A percentile compares a stretch with the other conserved stretches of the same genome.
phyloP scores from a whole-genome alignment of 495 filamentous ascomycete species.

The Podospora bellae-mahoneyi region DNA sequence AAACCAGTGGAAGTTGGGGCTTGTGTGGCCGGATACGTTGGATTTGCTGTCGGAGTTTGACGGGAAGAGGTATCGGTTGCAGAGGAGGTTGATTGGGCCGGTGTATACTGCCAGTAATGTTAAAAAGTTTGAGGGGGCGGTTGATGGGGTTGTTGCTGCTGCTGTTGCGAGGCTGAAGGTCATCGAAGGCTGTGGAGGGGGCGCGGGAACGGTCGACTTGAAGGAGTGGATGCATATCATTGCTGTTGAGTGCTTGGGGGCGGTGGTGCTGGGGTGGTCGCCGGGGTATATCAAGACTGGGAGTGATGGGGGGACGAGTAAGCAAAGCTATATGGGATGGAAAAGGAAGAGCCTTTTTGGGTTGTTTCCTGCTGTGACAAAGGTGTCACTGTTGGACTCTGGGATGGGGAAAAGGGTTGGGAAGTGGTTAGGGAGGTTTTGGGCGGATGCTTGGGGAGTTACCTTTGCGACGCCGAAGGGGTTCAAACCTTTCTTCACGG shows the following conservation, averaged over 20 bases:
- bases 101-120: slow-evolving; percentile 37
- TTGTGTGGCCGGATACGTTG: slow-evolving; percentile 32
- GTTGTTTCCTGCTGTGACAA: slow-evolving; percentile 29
- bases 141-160: slow-evolving; percentile 34
- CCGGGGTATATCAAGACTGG: slow-evolving; percentile 34
- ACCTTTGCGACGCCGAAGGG: slow-evolving; percentile 30
- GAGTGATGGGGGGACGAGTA: slow-evolving; percentile 38
- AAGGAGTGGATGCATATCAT: slow-evolving; percentile 45
- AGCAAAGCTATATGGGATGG: slow-evolving; percentile 37
- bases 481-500: slow-evolving; percentile 39
- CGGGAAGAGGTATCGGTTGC: slow-evolving; percentile 37
- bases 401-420: not conserved
- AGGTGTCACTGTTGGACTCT: slow-evolving; percentile 20
- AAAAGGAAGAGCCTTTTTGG: slow-evolving; percentile 39
- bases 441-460: slow-evolving; percentile 30
- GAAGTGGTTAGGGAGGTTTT: slow-evolving; percentile 17
- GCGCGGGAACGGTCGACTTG: slow-evolving; percentile 28
- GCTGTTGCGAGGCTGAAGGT: slow-evolving; percentile 26
- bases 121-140: slow-evolving; percentile 33
- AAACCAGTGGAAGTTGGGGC: slow-evolving; percentile 16
- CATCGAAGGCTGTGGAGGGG: slow-evolving; percentile 22
- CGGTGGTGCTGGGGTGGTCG: slow-evolving; percentile 42
- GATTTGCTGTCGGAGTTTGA: slow-evolving; percentile 40
- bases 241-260: slow-evolving; percentile 41
- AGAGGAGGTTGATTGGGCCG: slow-evolving; percentile 39